Base-by-base conservation (phyloP, 257 asterid species). In the Striga asiatica region DNA sequence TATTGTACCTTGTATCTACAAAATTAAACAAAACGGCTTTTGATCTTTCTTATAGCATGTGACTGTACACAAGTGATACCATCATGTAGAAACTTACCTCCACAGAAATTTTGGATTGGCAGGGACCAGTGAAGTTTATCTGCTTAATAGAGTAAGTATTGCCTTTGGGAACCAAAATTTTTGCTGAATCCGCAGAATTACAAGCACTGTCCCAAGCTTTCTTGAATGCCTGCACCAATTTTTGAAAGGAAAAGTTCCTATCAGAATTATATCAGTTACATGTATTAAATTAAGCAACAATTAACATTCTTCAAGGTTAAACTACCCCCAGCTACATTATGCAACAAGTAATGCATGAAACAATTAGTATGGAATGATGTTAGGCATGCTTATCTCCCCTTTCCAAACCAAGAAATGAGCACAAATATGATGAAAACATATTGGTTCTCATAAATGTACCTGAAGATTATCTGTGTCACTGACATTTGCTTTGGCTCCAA, bases 401-500 rank as follows among this genome's bases (percentile, higher is more conserved):
- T n/a, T n/a, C n/a, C n/a, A n/a, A n/a, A n/a, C n/a, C n/a, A n/a
- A n/a, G n/a, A n/a, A n/a, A n/a, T n/a, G n/a, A n/a, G n/a, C n/a
- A n/a, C n/a, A n/a, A n/a, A n/a, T 10, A 29, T 29, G 35, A 29
- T 5, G 8, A 29, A n/a, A n/a, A n/a, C n/a, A n/a, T n/a, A 29
- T 6, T 43, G 3, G 32, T 19, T 19, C 21, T 8, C 39, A 9
- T 16, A 25, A 8, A 23, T 4, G 21, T 38, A 38, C 98, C 95
- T 70, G 55, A 18, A 76, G 69, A 71, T 84, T 85, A 66, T 91
- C 92, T 14, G 75, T 45, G 23, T 52, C 50, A n/a, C n/a, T 83
- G 14, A n/a, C n/a, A n/a, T 87, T 83, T 9, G 80, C 83, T 67
- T 61, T 80, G 60, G 98, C 95, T 68, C 98, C 95, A 61, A 80